phyloP scores from a whole-genome alignment of 306 rosid species.

The Prunus salicina region DNA sequence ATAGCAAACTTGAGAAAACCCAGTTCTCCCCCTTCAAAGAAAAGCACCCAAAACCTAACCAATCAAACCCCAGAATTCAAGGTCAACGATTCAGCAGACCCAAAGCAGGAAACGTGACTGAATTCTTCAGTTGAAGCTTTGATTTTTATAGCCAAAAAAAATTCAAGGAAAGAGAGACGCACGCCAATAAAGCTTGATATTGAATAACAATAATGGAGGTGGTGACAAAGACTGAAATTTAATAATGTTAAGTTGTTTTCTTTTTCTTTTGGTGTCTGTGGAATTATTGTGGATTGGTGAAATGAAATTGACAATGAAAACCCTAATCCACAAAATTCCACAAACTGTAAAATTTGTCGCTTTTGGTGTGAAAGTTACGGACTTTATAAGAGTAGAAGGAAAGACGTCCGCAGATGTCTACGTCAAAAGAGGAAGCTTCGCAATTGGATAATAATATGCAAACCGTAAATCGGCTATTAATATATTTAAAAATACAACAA shows the following conservation, averaged over 20 bases:
- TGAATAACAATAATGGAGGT: constrained; percentile 10
- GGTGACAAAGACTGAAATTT: constrained; percentile 5
- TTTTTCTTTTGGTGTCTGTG: too few species aligned
- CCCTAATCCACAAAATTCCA: constrained; percentile 1
- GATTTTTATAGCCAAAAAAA: constrained; percentile 18
- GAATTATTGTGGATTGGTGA: neutral
- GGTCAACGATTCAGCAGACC: neutral
- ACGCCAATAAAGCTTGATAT: constrained; percentile 6
- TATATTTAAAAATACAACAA: too few species aligned
- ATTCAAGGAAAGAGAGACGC: constrained; percentile 3
- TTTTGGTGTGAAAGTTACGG: neutral
- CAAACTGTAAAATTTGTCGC: neutral
- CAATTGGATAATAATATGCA: neutral
- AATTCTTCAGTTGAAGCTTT: neutral
- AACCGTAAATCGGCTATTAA: too few species aligned
- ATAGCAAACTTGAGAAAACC: neutral
- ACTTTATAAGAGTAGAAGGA: neutral
- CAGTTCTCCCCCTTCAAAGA: neutral
- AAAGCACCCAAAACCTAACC: neutral
- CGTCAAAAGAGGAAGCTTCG: neutral
- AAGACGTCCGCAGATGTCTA: neutral
- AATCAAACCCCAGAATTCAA: constrained; percentile 1
- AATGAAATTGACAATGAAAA: neutral
- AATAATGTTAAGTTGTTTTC: neutral
- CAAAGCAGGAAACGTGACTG: neutral